Evolutionary conservation across 1,139 yeast genomes (phyloP), one percentile per base, ranked within the genome.

Genomic region (Scheffersomyces parashehatae): DNA sequence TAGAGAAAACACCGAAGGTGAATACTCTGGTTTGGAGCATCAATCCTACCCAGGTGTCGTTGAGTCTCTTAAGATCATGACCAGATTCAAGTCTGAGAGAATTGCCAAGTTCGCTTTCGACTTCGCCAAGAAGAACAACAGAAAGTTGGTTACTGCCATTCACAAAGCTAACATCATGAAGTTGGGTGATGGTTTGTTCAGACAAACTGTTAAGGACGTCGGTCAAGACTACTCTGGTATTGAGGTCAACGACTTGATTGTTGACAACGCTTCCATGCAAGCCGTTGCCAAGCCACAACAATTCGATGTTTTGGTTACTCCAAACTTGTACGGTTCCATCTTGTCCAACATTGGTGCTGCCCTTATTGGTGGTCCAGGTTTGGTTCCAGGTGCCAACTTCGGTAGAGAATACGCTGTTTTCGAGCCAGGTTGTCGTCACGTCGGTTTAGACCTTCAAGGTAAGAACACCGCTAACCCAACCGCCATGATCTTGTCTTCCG

Each of bases 371-470:
- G 98, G 98, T 60, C 98, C 98, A 65, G 98, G 98, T 73, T 79
- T 93, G 61, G 97, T 93, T 46, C 97, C 99, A 61, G 98, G 98
- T 73, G 97, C 96, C 61, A 88, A 90, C 80, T 90, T 88, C 60
- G 98, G 99, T 73, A 87, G 97, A 70, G 97, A 93, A 65, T 85
- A 87, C 70, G 98, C 99, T 48, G 95, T 93, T 53, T 93, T 93
- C 70, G 99, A 93, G 79, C 99, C 99, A 60, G 99, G 98, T 72
- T 91, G 97, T 77, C 88, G 98, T 81, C 99, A 93, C 77, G 98
- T 91, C 62, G 99, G 98, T 72, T 81, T 90, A 62, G 98, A 91
- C 73, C 88, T 93, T 68, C 81, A 88, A 78, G 97, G 96, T 65
- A 83, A 88, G 73, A 87, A 89, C 78, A 79, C 88, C 54, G 98